phyloP scores from a whole-genome alignment of 2,329 filamentous ascomycete genomes.

The Talaromyces funiculosus region DNA sequence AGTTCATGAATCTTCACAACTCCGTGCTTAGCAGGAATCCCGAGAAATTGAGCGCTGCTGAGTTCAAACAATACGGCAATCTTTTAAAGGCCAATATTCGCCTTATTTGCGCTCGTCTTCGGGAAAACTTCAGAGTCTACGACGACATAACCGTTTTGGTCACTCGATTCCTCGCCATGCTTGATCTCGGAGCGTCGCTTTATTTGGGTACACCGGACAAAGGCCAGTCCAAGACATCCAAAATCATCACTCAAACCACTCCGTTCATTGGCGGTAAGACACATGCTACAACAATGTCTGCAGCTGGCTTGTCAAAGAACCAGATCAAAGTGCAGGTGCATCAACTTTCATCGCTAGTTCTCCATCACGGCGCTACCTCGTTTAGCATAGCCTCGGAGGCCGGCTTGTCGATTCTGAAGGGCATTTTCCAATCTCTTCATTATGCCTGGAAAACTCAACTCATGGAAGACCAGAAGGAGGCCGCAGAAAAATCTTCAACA shows the following conservation, averaged over 20 bases:
- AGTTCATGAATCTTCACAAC: constrained; percentile 72
- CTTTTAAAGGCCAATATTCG: constrained; percentile 54
- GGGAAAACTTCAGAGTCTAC: constrained; percentile 67
- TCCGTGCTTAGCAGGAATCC: constrained; percentile 47
- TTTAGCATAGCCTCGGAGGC: constrained; percentile 34
- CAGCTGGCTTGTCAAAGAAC: constrained; percentile 20
- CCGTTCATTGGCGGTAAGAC: constrained; percentile 34
- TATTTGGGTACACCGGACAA: constrained; percentile 28
- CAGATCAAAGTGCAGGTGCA: constrained; percentile 33
- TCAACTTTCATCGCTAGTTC: constrained; percentile 31
- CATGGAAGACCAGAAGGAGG: constrained; percentile 67
- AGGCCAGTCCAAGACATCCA: constrained; percentile 20
- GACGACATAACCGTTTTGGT: constrained; percentile 77
- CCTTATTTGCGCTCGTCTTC: constrained; percentile 65
- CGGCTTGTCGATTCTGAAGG: constrained; percentile 54
- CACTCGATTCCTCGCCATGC: constrained; percentile 70
- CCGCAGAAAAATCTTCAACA: constrained; percentile 66
- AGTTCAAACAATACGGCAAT: constrained; percentile 30
- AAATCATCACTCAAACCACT: constrained; percentile 29
- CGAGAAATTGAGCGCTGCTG: constrained; percentile 22
- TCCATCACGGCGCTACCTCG: constrained; percentile 29
- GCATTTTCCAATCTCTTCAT: constrained; percentile 67
- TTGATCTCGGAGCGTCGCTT: constrained; percentile 69
- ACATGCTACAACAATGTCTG: constrained; percentile 19
- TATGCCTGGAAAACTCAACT: constrained; percentile 74